These are phyloP conservation scores for Fomitopsis pulvina DNA, from an alignment of 768 basidiomycete genomes.

Conservation along the genomic window DNA sequence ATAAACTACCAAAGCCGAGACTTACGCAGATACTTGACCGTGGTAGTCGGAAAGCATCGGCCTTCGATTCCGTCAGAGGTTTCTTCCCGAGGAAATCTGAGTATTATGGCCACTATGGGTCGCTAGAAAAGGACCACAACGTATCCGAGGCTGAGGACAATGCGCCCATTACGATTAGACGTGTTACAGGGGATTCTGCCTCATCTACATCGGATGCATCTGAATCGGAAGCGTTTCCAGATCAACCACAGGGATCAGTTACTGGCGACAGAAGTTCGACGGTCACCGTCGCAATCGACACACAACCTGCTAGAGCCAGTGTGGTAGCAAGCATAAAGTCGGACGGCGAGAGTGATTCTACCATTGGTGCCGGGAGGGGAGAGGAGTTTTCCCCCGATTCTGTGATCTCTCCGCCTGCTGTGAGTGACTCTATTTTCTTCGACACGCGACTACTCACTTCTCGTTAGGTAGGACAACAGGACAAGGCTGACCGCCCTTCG, in stretches of 20 bases:
- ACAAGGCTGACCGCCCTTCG: neutral
- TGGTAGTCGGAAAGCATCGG: conserved; percentile 46
- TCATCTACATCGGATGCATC: conserved; percentile 73
- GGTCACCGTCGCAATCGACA: too few relatives aligned
- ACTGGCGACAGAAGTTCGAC: neutral
- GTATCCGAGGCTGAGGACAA: conserved; percentile 72
- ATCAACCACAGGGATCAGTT: conserved; percentile 2
- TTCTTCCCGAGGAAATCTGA: conserved; percentile 64
- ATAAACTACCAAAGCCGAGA: conserved; percentile 72
- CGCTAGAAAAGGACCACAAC: conserved; percentile 49
- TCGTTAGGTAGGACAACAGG: conserved; percentile 3
- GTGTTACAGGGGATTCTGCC: conserved; percentile 44
- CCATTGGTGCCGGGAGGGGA: conserved; percentile 54
- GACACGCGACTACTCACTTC: too few relatives aligned
- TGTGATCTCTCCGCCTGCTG: conserved; percentile 8
- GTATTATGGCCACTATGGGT: conserved; percentile 38
- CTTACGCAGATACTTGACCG: conserved; percentile 41
- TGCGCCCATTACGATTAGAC: conserved; percentile 29
- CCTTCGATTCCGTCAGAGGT: conserved; percentile 62
- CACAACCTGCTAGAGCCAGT: neutral
- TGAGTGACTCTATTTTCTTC: too few relatives aligned
- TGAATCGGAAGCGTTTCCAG: conserved; percentile 45
- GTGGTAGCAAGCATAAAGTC: conserved; percentile 29
- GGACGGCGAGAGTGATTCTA: conserved; percentile 79
- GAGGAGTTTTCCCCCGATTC: conserved; percentile 9